Evolutionary conservation across 2,329 filamentous ascomycete genomes (phyloP).

Genomic region (Colletotrichum destructivum): DNA sequence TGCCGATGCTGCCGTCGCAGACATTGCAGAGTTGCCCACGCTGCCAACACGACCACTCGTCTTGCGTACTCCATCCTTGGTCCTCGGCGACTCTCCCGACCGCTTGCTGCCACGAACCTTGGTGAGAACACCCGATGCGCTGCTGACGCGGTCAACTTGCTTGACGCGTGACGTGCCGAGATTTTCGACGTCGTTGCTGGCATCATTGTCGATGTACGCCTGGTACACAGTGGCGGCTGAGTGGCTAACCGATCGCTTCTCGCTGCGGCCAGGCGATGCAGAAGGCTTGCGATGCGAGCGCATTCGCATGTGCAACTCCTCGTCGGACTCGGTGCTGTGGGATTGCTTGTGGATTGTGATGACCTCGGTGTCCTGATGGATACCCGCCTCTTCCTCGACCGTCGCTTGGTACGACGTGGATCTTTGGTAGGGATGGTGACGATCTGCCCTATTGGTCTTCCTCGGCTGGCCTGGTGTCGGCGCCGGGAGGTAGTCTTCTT

Average conservation of each 20-base stretch:
- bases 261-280: conserved; percentile 72
- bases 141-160: conserved; percentile 66
- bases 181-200: conserved; percentile 81
- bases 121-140: conserved; percentile 70
- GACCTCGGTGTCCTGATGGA: conserved; percentile 73
- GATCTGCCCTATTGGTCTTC: conserved; percentile 85
- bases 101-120: conserved; percentile 77
- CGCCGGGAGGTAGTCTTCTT: conserved; percentile 93
- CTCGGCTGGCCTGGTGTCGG: conserved; percentile 96
- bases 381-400: conserved; percentile 65
- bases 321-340: conserved; percentile 79
- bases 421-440: conserved; percentile 81
- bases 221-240: conserved; percentile 79
- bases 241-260: conserved; percentile 82
- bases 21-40: conserved; percentile 59
- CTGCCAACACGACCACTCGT: conserved; percentile 77
- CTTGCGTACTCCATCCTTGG: conserved; percentile 74
- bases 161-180: conserved; percentile 74
- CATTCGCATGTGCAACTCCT: conserved; percentile 86
- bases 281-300: conserved; percentile 76
- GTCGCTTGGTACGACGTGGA: conserved; percentile 62
- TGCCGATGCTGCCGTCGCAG: conserved; percentile 60
- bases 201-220: conserved; percentile 74
- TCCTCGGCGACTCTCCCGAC: conserved; percentile 64
- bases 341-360: conserved; percentile 74